Percentiles rank a stretch among this genome's conserved stretches.
These are phyloP conservation scores for Aspergillus japonicus DNA, from an alignment of 2,329 filamentous ascomycete species.

Conservation along the genomic window DNA sequence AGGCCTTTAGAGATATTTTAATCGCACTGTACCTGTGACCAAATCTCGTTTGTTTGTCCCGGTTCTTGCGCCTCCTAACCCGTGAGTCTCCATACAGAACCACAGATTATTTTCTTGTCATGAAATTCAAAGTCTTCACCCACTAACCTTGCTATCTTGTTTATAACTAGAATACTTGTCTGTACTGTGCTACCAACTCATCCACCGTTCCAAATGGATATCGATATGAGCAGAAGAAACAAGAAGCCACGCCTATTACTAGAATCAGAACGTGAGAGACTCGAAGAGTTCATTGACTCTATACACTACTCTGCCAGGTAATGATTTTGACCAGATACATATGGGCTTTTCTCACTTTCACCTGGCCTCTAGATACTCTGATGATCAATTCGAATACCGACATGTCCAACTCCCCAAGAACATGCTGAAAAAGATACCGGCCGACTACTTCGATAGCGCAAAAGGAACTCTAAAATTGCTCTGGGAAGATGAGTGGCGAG, in stretches of 20 bases:
- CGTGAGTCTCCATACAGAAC: not conserved
- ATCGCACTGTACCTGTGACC: too few relatives aligned
- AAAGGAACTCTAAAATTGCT: constrained; percentile 93
- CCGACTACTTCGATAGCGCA: constrained; percentile 84
- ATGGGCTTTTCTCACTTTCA: constrained; percentile 7
- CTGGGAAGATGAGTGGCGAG: constrained; percentile 98
- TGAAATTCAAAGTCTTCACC: too few relatives aligned
- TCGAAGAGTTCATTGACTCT: constrained; percentile 87
- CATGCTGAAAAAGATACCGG: constrained; percentile 95
- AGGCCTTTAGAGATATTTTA: not conserved
- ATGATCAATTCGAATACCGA: constrained; percentile 91
- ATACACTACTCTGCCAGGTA: constrained; percentile 96
- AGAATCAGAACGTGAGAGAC: constrained; percentile 74
- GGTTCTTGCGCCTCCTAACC: not conserved
- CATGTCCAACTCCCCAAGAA: constrained; percentile 97
- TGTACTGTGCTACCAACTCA: constrained; percentile 4
- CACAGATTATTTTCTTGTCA: not conserved
- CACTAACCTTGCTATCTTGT: too few relatives aligned
- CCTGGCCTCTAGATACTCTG: constrained; percentile 70
- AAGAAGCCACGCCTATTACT: constrained; percentile 76
- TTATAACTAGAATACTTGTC: not conserved
- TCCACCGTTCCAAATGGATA: constrained; percentile 42
- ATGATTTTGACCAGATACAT: constrained; percentile 23
- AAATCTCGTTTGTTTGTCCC: too few relatives aligned
- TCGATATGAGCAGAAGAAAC: constrained; percentile 84